Evolutionary conservation across 2,329 filamentous ascomycete genomes (phyloP).

Genomic region (Exophiala spinifera): DNA sequence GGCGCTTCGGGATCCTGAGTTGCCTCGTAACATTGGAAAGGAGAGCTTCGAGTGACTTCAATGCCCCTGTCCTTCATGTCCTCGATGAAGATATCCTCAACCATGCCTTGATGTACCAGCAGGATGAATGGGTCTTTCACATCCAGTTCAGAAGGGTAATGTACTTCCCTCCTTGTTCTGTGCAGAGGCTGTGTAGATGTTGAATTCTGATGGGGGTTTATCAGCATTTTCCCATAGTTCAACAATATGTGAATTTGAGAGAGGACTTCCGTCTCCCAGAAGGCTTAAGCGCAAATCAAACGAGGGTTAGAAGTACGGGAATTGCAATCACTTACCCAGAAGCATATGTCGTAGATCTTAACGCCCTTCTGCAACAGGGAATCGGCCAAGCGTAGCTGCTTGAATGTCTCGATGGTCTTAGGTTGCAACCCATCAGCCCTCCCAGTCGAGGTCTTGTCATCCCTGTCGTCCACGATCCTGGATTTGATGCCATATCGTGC

Average conservation of each 20-base stretch:
- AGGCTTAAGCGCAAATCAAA: too few relatives aligned
- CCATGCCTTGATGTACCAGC: conserved; percentile 68
- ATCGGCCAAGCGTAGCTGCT: conserved; percentile 70
- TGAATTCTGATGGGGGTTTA: conserved; percentile 27
- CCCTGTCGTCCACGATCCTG: conserved; percentile 65
- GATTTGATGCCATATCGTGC: conserved; percentile 65
- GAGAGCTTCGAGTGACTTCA: conserved; percentile 61
- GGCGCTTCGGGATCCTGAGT: conserved; percentile 37
- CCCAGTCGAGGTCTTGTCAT: conserved; percentile 65
- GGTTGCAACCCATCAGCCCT: conserved; percentile 71
- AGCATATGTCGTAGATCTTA: conserved; percentile 70
- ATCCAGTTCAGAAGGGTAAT: conserved; percentile 58
- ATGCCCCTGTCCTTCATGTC: conserved; percentile 65
- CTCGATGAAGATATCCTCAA: conserved; percentile 67
- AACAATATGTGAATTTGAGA: too few relatives aligned
- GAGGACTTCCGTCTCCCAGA: too few relatives aligned
- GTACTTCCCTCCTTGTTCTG: conserved; percentile 62
- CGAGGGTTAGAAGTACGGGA: background rate
- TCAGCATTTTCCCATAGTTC: background rate
- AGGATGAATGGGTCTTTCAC: conserved; percentile 54
- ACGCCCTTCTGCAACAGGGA: conserved; percentile 64
- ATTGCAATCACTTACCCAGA: conserved; percentile 56
- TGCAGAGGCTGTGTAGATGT: conserved; percentile 52
- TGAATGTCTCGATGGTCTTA: conserved; percentile 74
- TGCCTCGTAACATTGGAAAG: conserved; percentile 57